Evolutionary conservation across 768 basidiomycete genomes (phyloP).

Genomic region (Rhodosporidiobolus sp.): DNA sequence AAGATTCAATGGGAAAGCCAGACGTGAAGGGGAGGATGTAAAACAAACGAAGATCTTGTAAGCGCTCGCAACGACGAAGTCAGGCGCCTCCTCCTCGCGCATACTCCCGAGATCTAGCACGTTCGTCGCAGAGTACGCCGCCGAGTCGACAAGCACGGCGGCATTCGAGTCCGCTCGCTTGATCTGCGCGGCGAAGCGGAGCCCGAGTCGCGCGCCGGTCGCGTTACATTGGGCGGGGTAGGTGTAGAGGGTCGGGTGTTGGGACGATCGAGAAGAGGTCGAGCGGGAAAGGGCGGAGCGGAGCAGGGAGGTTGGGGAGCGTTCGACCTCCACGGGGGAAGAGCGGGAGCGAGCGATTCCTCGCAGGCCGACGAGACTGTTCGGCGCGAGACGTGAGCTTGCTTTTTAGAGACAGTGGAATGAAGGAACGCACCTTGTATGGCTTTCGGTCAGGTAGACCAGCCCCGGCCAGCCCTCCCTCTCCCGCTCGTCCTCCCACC

Average conservation of each 20-base stretch:
- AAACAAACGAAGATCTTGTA: slow-evolving; percentile 43
- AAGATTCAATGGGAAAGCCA: too few species aligned
- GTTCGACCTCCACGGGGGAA: not conserved
- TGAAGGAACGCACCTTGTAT: slow-evolving; percentile 16
- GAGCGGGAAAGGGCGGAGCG: not conserved
- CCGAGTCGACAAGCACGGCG: slow-evolving; percentile 42
- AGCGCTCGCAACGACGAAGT: slow-evolving; percentile 41
- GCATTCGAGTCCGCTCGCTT: slow-evolving; percentile 16
- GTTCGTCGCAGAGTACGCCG: slow-evolving; percentile 39
- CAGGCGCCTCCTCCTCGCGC: slow-evolving; percentile 33
- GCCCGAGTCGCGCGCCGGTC: slow-evolving; percentile 34
- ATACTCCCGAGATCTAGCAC: slow-evolving; percentile 35
- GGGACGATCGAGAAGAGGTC: not conserved
- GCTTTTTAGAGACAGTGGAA: not conserved
- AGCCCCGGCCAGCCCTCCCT: not conserved
- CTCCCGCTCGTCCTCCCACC: slow-evolving; percentile 23
- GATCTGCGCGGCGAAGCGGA: slow-evolving; percentile 20
- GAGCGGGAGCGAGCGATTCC: slow-evolving; percentile 4
- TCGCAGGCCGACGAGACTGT: slow-evolving; percentile 18
- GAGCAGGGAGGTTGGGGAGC: not conserved
- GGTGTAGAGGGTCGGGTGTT: slow-evolving; percentile 24
- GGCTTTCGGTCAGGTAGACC: slow-evolving; percentile 21
- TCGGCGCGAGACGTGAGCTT: not conserved
- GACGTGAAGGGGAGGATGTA: not conserved
- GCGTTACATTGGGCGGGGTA: slow-evolving; percentile 45